A percentile compares a stretch with the other conserved stretches of the same genome.
These are phyloP conservation scores for Gossypium thurberi DNA, from an alignment of 345 rosid species.

Conservation along the genomic window DNA sequence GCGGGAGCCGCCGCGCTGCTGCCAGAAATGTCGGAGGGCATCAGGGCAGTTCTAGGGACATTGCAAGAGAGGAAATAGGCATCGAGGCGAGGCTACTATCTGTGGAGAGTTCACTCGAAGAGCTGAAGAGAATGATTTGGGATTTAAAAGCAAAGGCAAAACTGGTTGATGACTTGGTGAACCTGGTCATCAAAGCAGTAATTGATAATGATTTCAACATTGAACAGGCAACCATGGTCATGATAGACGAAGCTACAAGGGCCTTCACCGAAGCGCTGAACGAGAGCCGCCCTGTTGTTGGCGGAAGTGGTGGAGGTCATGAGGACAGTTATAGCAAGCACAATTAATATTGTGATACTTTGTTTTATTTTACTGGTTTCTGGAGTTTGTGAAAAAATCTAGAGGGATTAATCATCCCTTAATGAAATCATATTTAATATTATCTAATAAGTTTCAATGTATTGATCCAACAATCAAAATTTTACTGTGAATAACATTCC, in stretches of 20 bases:
- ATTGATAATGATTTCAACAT: not conserved
- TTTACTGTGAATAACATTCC: no score
- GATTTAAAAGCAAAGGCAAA: not conserved
- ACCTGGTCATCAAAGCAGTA: not conserved
- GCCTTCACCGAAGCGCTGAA: not conserved
- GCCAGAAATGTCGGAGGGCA: no score
- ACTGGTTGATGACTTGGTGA: not conserved
- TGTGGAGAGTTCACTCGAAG: not conserved
- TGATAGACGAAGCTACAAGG: not conserved
- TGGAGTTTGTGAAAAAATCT: no score
- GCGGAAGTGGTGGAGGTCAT: not conserved
- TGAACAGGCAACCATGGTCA: not conserved
- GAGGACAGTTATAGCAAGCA: not conserved
- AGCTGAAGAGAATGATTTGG: not conserved
- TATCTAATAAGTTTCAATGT: no score
- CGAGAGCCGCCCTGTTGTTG: not conserved
- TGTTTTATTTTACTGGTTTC: no score
- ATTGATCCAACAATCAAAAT: no score
- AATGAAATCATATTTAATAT: no score
- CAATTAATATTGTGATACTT: no score
- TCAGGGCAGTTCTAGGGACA: no score
- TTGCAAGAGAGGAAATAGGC: not conserved
- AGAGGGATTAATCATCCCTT: no score
- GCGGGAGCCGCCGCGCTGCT: no score
- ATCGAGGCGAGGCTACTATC: not conserved